Base-by-base conservation (phyloP, 1,284 basidiomycete genomes). In the Ustilago xerochloae region DNA sequence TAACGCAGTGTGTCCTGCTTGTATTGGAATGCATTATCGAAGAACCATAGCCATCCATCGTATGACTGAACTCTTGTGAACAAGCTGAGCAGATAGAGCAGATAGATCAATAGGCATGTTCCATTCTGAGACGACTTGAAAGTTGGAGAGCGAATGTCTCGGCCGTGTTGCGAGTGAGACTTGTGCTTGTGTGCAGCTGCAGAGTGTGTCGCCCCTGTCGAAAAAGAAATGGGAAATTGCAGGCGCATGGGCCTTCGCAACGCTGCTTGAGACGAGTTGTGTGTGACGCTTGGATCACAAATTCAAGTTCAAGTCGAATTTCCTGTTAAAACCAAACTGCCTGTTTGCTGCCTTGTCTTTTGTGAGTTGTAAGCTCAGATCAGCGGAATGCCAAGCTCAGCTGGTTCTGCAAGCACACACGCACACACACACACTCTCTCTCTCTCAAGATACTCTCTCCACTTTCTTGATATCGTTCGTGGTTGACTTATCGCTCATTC, bases 151-250 rank as follows among this genome's bases (percentile, higher is more conserved):
- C n/a, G n/a, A n/a, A n/a, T 47, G 15, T 64, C 35, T 64, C 55
- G 55, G 62, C 62, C 62, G 54, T 52, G 18, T 48, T n/a, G n/a
- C n/a, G 3, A 7, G 16, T 15, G 22, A 29, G 15, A 30, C n/a
- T n/a, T n/a, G n/a, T n/a, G n/a, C 26, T 30, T 47, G 29, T 9
- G 26, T 47, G 30, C 12, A 41, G 18, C 49, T 49, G 50, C 46
- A 30, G 18, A 55, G 15, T 41, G n/a, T n/a, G n/a, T n/a, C n/a
- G 52, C 60, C 60, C 60, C 52, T 55, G 60, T 50, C n/a, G n/a
- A n/a, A n/a, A n/a, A n/a, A 43, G 22, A 43, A 28, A 43, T n/a
- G 41, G 5, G 38, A 30, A 59, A 47, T 35, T 49, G 45, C 43
- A 29, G 29, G 41, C 41, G 41, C 41, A 43, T 24, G 41, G 24